Conservation (phyloP, 208 protist species). For the Trypanosoma melophagium region DNA sequence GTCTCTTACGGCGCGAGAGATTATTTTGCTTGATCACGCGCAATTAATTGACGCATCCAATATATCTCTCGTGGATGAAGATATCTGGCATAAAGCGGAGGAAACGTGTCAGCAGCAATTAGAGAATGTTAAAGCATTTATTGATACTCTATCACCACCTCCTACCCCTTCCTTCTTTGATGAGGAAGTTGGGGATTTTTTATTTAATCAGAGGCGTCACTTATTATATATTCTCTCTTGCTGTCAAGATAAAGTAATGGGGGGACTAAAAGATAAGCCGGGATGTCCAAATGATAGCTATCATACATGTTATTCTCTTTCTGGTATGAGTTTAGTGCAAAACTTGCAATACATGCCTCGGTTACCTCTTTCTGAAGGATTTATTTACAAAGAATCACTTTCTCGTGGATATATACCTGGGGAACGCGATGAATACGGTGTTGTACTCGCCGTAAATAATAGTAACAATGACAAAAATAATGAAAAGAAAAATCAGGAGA, state of each 20-base stretch:
- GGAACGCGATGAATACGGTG: conserved; percentile 32
- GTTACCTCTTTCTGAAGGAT: background rate
- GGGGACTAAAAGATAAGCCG: conserved; percentile 91
- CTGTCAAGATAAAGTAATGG: conserved; percentile 55
- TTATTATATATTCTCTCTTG: conserved; percentile 82
- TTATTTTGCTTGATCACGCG: conserved; percentile 64
- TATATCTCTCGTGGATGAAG: conserved; percentile 19
- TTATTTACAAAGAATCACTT: conserved; percentile 43
- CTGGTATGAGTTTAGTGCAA: conserved; percentile 77
- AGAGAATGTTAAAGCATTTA: conserved; percentile 36
- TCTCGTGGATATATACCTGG: conserved; percentile 48
- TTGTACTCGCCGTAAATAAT: conserved; percentile 36
- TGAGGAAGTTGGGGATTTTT: conserved; percentile 61
- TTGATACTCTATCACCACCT: conserved; percentile 21
- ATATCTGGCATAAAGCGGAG: conserved; percentile 49
- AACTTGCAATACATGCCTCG: conserved; percentile 62
- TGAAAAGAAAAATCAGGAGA: conserved; percentile 26
- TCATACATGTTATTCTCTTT: conserved; percentile 92
- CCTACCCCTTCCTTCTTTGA: conserved; percentile 31
- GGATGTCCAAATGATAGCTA: conserved; percentile 66
- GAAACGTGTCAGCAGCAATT: conserved; percentile 16
- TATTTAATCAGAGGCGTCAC: conserved; percentile 74
- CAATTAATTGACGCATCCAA: conserved; percentile 56
- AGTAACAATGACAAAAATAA: conserved; percentile 7
- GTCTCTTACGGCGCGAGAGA: conserved; percentile 46